phyloP scores from a whole-genome alignment of 2,329 filamentous ascomycete genomes.

The Torrubiella hemipterigena region DNA sequence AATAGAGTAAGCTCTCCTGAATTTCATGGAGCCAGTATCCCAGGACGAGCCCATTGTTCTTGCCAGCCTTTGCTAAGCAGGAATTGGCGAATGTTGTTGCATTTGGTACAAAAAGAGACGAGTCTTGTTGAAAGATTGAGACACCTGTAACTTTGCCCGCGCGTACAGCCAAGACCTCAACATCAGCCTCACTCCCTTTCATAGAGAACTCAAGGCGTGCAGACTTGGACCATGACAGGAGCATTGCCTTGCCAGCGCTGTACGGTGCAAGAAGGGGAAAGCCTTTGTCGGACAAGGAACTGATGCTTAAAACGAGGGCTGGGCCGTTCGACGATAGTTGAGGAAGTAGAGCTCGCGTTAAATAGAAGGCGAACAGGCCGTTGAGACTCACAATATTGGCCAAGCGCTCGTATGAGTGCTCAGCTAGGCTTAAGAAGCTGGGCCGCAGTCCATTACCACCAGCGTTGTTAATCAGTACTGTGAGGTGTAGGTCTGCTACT shows the following conservation, averaged over 20 bases:
- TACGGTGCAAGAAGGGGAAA: constrained; percentile 34
- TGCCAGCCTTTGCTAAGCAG: no score
- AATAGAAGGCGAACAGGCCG: constrained; percentile 32
- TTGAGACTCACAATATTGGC: constrained; percentile 30
- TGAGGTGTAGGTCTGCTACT: constrained; percentile 26
- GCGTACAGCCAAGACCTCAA: neutral
- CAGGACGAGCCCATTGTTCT: no score
- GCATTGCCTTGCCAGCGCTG: constrained; percentile 31
- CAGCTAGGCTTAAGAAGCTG: constrained; percentile 20
- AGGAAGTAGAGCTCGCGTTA: constrained; percentile 30
- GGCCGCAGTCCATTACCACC: constrained; percentile 24
- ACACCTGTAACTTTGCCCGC: neutral
- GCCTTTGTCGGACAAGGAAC: constrained; percentile 29
- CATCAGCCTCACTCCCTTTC: constrained; percentile 1
- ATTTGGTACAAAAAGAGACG: no score
- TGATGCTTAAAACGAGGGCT: constrained; percentile 36
- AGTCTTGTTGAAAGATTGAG: no score
- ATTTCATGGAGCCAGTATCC: no score
- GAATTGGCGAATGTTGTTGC: no score
- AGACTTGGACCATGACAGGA: constrained; percentile 22
- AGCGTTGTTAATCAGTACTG: constrained; percentile 45
- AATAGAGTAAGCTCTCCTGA: no score
- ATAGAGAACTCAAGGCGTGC: constrained; percentile 27
- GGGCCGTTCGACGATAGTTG: constrained; percentile 25
- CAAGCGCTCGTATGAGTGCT: constrained; percentile 21